Evolutionary conservation across 2,329 filamentous ascomycete species (phyloP), one percentile per base, ranked within the genome.

Genomic region (Grosmannia serpens): DNA sequence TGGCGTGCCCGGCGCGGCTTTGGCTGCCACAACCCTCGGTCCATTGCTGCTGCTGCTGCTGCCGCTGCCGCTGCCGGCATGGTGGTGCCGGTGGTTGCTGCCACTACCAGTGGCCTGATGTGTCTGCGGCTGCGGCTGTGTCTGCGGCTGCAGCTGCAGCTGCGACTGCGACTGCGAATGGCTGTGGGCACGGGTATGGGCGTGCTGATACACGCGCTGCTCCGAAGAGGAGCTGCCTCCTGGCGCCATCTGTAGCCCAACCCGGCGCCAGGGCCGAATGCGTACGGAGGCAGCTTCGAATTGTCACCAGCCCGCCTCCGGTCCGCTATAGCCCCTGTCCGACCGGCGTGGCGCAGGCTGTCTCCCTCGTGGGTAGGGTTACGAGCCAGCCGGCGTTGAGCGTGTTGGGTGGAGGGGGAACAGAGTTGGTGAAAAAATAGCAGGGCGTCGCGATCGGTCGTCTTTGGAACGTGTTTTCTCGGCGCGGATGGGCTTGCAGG

Each of bases 1-100:
- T 31, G 64, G 64, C 24, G 64, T 66, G 20, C 62, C 64, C 1
- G 64, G 64, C 1, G 61, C 60, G 3, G 59, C 54, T 27, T 64
- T 64, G 35, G 58, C 50, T n/a, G 60, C 62, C 38, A 59, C 60
- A n/a, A 60, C 49, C 20, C 61, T 61, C 7, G 54, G 20, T 24
- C 54, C 54, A 15, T 29, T 15, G 41, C 51, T 26, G 31, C 57
- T 26, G 57, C 44, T 51, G 33, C 57, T 47, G 55, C 54, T 57
- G 9, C 56, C 51, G 17, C 35, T 53, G 22, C 53, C 22, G 20
- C 47, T 35, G 49, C 46, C 31, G 55, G 24, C 54, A 56, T 49
- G 49, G n/a, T 33, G 29, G 8, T 56, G 54, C 2, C 54, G 54
- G 44, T 49, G 35, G 46, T 22, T 55, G 57, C 44, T 55, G 57